Percentiles rank a stretch among this genome's conserved stretches.
Evolutionary conservation across 345 rosid genomes (phyloP).

Genomic region (Acer campestre): DNA sequence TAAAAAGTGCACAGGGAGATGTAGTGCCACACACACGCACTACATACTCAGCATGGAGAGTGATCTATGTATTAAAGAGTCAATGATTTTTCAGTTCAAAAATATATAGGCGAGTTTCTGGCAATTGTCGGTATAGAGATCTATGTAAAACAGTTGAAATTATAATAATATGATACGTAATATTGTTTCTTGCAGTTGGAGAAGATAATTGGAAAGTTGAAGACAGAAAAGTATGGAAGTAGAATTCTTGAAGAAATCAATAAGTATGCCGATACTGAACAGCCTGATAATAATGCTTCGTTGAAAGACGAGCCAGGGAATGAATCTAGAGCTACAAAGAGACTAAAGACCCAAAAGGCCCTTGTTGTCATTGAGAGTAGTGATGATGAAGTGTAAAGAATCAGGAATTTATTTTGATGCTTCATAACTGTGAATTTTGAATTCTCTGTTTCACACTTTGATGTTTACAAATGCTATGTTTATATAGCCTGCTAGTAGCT

Average conservation of each 20-base stretch:
- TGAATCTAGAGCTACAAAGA: slow-evolving; percentile 49
- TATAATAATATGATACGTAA: background rate
- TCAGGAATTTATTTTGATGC: background rate
- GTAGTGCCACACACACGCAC: background rate
- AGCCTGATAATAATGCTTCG: slow-evolving; percentile 17
- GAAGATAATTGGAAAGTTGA: slow-evolving; percentile 78
- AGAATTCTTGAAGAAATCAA: slow-evolving; percentile 69
- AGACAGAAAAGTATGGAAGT: slow-evolving; percentile 72
- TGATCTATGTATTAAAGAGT: background rate
- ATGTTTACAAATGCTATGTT: too few species aligned
- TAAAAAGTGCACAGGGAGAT: background rate
- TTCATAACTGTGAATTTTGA: too few species aligned
- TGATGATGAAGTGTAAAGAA: slow-evolving; percentile 41
- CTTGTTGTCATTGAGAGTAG: slow-evolving; percentile 59
- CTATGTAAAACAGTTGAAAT: background rate
- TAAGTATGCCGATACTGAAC: slow-evolving; percentile 31
- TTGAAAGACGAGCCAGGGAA: slow-evolving; percentile 36
- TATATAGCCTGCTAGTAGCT: too few species aligned
- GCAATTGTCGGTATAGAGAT: background rate
- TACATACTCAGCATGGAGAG: background rate
- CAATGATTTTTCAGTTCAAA: background rate
- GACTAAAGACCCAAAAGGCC: slow-evolving; percentile 52
- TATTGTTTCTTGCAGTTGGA: slow-evolving; percentile 62
- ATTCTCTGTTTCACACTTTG: too few species aligned
- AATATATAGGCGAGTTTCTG: background rate